Percentiles rank a stretch among this genome's conserved stretches.
phyloP scores from a whole-genome alignment of 306 rosid species.

The Prunus kanzakura region DNA sequence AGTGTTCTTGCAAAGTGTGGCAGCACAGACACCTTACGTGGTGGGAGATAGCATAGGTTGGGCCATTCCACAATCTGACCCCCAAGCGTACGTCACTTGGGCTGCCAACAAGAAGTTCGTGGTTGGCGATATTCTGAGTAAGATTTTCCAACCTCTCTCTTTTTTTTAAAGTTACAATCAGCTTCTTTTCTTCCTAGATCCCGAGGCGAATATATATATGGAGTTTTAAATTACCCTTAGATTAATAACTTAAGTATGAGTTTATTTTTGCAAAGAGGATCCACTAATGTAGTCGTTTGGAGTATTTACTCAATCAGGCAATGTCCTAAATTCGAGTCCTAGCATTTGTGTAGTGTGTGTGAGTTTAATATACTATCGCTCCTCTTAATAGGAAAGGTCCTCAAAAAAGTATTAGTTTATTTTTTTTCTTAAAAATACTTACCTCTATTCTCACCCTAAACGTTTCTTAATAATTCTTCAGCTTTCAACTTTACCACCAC shows the following conservation, averaged over 20 bases:
- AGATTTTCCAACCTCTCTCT: not conserved
- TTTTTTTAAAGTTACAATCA: not conserved
- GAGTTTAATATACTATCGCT: too few species aligned
- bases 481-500: slow-evolving; percentile 13
- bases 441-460: not conserved
- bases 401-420: too few species aligned
- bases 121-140: slow-evolving; percentile 36
- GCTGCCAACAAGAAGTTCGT: slow-evolving; percentile 17
- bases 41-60: slow-evolving; percentile 45
- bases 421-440: too few species aligned
- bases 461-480: not conserved
- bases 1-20: slow-evolving; percentile 12
- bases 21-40: slow-evolving; percentile 24
- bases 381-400: too few species aligned
- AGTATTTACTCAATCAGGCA: too few species aligned
- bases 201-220: not conserved
- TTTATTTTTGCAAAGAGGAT: too few species aligned
- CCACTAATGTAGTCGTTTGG: too few species aligned
- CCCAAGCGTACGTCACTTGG: slow-evolving; percentile 30
- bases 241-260: too few species aligned
- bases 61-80: slow-evolving; percentile 13
- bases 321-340: too few species aligned
- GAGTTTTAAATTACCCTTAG: too few species aligned
- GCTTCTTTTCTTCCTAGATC: too few species aligned
- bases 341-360: too few species aligned